These are phyloP conservation scores for Diaporthe humulicola DNA, from an alignment of 2,329 filamentous ascomycete genomes.

Conservation along the genomic window DNA sequence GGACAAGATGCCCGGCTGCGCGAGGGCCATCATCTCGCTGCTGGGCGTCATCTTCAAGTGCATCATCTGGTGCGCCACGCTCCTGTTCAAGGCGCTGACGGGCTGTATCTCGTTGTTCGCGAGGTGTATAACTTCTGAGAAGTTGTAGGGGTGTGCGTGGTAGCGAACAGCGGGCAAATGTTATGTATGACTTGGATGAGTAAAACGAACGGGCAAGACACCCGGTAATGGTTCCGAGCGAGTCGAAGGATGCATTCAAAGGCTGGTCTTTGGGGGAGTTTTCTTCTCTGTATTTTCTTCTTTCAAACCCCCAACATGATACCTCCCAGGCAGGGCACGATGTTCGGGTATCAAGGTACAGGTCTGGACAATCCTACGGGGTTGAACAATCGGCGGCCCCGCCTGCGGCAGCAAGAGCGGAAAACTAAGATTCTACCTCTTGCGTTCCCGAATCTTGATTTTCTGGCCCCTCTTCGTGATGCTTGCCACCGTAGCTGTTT, in stretches of 20 bases:
- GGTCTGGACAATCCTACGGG: slow-evolving; percentile 10
- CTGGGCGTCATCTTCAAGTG: slow-evolving; percentile 68
- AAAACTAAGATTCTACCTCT: slow-evolving; percentile 60
- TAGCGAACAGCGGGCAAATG: slow-evolving; percentile 10
- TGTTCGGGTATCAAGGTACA: slow-evolving; percentile 21
- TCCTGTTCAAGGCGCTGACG: slow-evolving; percentile 66
- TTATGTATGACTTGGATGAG: slow-evolving; percentile 36
- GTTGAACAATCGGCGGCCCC: slow-evolving; percentile 3
- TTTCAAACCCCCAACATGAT: slow-evolving; percentile 31
- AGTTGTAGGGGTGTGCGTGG: slow-evolving; percentile 48
- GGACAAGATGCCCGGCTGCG: slow-evolving; percentile 64
- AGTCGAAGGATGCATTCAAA: slow-evolving; percentile 28
- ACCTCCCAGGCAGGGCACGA: slow-evolving; percentile 33
- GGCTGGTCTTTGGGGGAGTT: slow-evolving; percentile 28
- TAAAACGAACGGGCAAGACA: slow-evolving; percentile 24
- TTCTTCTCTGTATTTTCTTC: slow-evolving; percentile 32
- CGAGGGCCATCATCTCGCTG: slow-evolving; percentile 64
- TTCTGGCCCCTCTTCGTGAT: slow-evolving; percentile 72
- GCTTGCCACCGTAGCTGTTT: slow-evolving; percentile 72
- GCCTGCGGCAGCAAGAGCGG: slow-evolving; percentile 18
- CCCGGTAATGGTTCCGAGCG: slow-evolving; percentile 33
- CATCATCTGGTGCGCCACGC: slow-evolving; percentile 69
- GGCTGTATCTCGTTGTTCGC: slow-evolving; percentile 65
- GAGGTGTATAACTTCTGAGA: slow-evolving; percentile 62
- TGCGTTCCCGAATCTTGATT: slow-evolving; percentile 73